Evolutionary conservation across 2,329 filamentous ascomycete species (phyloP).

Genomic region (Aspergillus luchuensis): DNA sequence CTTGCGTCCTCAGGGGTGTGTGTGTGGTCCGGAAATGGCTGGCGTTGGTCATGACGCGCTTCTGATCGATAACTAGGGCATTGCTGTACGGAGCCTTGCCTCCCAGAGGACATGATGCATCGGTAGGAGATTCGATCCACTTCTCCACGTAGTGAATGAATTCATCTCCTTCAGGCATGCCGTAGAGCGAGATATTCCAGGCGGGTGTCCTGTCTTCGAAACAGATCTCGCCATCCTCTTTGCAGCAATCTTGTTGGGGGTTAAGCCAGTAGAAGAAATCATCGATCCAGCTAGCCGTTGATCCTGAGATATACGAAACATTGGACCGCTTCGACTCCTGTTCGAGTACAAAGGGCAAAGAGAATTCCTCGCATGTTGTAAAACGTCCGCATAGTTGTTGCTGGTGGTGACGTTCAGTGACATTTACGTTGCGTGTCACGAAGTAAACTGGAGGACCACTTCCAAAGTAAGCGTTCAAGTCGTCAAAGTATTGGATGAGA

Average conservation of each 20-base stretch:
- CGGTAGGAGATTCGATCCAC: conserved; percentile 79
- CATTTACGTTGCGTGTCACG: conserved; percentile 78
- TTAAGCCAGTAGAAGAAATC: conserved; percentile 98
- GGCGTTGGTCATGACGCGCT: conserved; percentile 69
- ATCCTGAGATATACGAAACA: conserved; percentile 82
- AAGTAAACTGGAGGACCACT: conserved; percentile 95
- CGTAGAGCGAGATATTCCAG: conserved; percentile 86
- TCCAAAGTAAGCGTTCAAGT: conserved; percentile 89
- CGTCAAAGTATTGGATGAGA: conserved; percentile 93
- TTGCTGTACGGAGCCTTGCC: conserved; percentile 85
- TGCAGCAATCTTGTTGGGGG: conserved; percentile 75
- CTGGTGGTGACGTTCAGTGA: conserved; percentile 74
- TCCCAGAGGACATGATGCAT: conserved; percentile 81
- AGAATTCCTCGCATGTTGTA: conserved; percentile 80
- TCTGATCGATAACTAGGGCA: conserved; percentile 75
- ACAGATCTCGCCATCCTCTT: conserved; percentile 71
- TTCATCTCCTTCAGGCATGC: conserved; percentile 92
- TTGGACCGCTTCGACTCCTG: conserved; percentile 89
- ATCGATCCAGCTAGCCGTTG: conserved; percentile 93
- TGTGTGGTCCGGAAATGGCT: conserved; percentile 93
- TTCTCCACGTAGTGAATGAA: conserved; percentile 83
- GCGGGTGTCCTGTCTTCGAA: conserved; percentile 74
- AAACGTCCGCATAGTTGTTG: conserved; percentile 88
- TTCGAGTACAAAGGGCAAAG: conserved; percentile 86
- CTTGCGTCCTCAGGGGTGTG: conserved; percentile 80